A percentile compares a stretch with the other conserved stretches of the same genome.
Evolutionary conservation across 1,284 basidiomycete genomes (phyloP).

Genomic region (Pseudozyma pruni): DNA sequence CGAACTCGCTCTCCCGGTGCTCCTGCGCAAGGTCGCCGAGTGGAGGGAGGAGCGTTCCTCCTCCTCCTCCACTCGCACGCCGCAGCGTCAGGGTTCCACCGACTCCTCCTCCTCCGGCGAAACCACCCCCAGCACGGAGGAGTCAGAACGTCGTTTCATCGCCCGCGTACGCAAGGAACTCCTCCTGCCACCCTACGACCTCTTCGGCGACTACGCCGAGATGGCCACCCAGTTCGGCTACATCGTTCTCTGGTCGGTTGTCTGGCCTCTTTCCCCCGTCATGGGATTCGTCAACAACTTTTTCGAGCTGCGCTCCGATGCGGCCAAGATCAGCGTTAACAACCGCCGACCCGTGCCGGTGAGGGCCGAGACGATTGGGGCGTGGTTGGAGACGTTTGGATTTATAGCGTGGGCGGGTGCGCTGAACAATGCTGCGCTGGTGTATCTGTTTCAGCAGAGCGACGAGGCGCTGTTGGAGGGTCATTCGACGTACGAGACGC

Average conservation of each 20-base stretch:
- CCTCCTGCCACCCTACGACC: constrained; percentile 78
- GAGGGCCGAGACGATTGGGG: constrained; percentile 89
- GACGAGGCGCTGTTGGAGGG: constrained; percentile 32
- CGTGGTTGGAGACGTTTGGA: constrained; percentile 85
- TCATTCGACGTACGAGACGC: constrained; percentile 48
- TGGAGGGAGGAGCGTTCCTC: constrained; percentile 36
- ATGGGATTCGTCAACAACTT: constrained; percentile 77
- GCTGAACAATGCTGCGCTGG: constrained; percentile 55
- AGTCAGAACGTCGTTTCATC: constrained; percentile 78
- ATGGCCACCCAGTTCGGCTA: constrained; percentile 88
- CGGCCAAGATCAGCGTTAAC: constrained; percentile 91
- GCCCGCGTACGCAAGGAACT: constrained; percentile 81
- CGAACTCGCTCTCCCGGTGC: constrained; percentile 81
- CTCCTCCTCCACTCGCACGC: no score
- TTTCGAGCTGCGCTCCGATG: constrained; percentile 90
- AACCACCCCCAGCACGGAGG: constrained; percentile 25
- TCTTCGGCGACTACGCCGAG: constrained; percentile 82
- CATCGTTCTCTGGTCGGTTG: constrained; percentile 87
- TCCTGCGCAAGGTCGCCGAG: constrained; percentile 68
- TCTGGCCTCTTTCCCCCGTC: constrained; percentile 86
- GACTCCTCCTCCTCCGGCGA: constrained; percentile 22
- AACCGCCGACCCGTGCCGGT: constrained; percentile 83
- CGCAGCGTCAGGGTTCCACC: constrained; percentile 8
- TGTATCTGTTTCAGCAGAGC: constrained; percentile 59
- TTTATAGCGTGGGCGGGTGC: constrained; percentile 57